Evolutionary conservation across 441 rosid species (phyloP).

Genomic region (Corymbia citriodora): DNA sequence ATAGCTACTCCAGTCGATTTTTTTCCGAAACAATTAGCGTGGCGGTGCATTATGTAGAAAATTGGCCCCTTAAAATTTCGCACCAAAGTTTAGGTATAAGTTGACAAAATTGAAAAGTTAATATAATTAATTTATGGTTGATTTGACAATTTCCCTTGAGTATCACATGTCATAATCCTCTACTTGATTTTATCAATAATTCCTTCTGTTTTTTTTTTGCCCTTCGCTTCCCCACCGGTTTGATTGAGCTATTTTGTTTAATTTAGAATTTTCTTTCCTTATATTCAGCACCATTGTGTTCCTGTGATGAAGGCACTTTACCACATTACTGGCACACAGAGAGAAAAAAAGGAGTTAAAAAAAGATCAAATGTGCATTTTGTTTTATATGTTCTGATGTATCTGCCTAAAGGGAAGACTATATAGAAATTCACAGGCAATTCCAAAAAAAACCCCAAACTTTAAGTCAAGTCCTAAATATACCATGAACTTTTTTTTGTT

Average conservation of each 20-base stretch:
- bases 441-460: no score
- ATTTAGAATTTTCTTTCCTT: background rate
- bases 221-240: background rate
- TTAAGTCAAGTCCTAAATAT: no score
- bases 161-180: background rate
- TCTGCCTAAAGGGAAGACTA: background rate
- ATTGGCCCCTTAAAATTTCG: background rate
- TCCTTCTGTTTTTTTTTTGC: background rate
- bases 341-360: background rate
- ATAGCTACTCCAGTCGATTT: rapidly evolving
- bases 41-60: no score
- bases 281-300: background rate
- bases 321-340: background rate
- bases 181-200: background rate
- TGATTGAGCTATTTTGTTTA: background rate
- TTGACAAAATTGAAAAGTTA: background rate
- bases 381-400: background rate
- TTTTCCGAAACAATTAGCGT: rapidly evolving
- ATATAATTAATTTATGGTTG: background rate
- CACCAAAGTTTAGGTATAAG: background rate
- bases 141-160: background rate
- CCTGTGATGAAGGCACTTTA: background rate
- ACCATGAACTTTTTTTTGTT: no score
- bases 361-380: background rate
- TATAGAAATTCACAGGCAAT: background rate